Base-by-base conservation (phyloP, 805 yeast species). In the Suhomyces tanzawaensis region DNA sequence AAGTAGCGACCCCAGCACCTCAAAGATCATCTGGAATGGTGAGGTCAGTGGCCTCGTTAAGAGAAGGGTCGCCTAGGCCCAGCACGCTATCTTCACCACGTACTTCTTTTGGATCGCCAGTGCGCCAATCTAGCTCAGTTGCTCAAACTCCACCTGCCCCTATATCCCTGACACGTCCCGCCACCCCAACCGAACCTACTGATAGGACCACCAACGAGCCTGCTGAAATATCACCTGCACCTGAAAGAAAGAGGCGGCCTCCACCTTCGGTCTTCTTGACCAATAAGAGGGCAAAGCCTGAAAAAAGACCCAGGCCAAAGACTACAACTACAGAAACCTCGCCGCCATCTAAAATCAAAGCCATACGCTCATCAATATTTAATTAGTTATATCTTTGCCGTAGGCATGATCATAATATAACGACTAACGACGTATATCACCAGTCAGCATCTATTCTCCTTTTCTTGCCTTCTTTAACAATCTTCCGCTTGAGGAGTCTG, bases 331-430 rank as follows among this genome's bases (percentile, higher is more conserved):
- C 16, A 29, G 14, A 8, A 26, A 12, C 42, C 29, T 30, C 39
- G 17, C 25, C 34, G 4, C 42, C 54, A 7, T 37, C 53, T 4
- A 38, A 44, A 34, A 46, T 53, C 16, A 55, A 52, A 32, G 45
- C 62, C 19, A 47, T 60, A 19, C 55, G 50, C 38, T 60, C 66
- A 9, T 63, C 66, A 19, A 53, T 62, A 24, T 62, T 62, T 33
- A 48, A 45, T 34, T 58, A 44, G 40, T 7, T 9, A n/a, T n/a
- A n/a, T n/a, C n/a, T 25, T 13, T 13, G 6, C 7, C 14, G 29
- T 12, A 6, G n/a, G n/a, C n/a, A n/a, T n/a, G n/a, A n/a, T n/a
- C n/a, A n/a, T n/a, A n/a, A n/a, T 9, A 6, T 27, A 14, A 27
- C 14, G 30, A 15, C 17, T 27, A 14, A 23, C 12, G 19, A 15